Evolutionary conservation across 495 filamentous ascomycete genomes (phyloP).

Genomic region (Alectoria sarmentosa): DNA sequence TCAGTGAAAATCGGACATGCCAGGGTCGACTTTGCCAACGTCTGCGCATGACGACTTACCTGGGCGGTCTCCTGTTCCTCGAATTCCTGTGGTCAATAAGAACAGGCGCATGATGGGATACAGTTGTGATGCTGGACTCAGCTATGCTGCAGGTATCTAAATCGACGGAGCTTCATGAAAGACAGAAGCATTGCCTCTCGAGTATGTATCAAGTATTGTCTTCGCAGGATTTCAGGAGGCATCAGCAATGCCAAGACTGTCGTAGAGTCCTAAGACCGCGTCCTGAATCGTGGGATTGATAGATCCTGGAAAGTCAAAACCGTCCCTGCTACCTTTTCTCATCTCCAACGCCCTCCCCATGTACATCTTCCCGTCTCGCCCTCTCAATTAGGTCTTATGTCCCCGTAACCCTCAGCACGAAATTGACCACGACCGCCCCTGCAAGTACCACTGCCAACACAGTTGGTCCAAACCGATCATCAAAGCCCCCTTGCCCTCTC

Average conservation of each 20-base stretch:
- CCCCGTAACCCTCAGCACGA: slow-evolving; percentile 65
- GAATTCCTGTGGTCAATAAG: neutral
- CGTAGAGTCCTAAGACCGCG: neutral
- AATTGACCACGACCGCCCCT: slow-evolving; percentile 86
- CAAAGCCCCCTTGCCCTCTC: slow-evolving; percentile 89
- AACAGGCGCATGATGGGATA: neutral
- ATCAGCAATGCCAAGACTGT: neutral
- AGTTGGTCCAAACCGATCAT: slow-evolving; percentile 90
- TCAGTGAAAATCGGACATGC: neutral
- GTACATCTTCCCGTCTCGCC: neutral
- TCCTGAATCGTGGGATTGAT: neutral
- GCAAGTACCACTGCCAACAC: slow-evolving; percentile 78
- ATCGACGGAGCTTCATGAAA: neutral
- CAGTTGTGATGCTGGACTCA: neutral
- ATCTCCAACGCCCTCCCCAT: neutral
- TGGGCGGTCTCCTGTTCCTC: neutral
- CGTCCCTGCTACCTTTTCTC: neutral
- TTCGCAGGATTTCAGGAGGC: neutral
- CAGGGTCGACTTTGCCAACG: neutral
- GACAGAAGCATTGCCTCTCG: neutral
- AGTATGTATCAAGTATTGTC: neutral
- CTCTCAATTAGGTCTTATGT: slow-evolving; percentile 6
- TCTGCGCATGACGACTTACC: neutral
- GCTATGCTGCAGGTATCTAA: neutral
- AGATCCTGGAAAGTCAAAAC: neutral